Base-by-base conservation (phyloP, 2,329 filamentous ascomycete species). In the Hirsutella rhossiliensis region DNA sequence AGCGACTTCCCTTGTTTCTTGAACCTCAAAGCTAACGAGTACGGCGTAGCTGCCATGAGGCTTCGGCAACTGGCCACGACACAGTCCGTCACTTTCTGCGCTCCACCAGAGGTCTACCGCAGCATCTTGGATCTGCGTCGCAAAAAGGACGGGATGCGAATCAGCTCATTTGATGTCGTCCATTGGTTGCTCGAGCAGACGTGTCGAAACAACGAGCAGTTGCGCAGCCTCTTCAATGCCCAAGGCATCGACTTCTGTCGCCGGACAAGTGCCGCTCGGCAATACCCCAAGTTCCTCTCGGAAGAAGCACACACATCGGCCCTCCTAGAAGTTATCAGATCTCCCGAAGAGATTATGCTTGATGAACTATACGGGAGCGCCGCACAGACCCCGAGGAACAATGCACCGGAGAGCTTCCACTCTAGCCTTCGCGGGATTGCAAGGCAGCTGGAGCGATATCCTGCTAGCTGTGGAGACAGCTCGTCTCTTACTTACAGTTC, bases 131-230 rank as follows among this genome's bases (percentile, higher is more conserved):
- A 79, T 44, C 42, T 70, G 0, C 55, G 44, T 12, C 11, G 30
- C 12, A 44, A 44, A 18, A 11, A 8, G 15, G 11, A 18, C 2
- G 30, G 20, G 7, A 8, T 13, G 60, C 39, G 18, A 0, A 28
- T 56, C 1, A 43, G 39, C 0, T 56, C 54, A 1, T 11, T 43
- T 0, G 50, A 58, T 18, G 50, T 59, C 0, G 48, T 83, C 1
- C 52, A 56, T 4, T 84, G 81, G 81, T 66, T 84, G 0, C 63
- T 85, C 0, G 68, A 80, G 38, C 76, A 83, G 43, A 82, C 78
- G 0, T 85, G 80, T 46, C 57, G 62, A 8, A 67, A 61, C 0
- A 80, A 76, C 18, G 75, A 81, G 46, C 72, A 81, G 29, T 55
- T 83, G 0, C 71, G 75, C 40, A 65, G 72, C 0, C 62, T 85